A percentile compares a stretch with the other conserved stretches of the same genome.
Evolutionary conservation across 2,329 filamentous ascomycete species (phyloP).

Genomic region (Alternaria sp.): DNA sequence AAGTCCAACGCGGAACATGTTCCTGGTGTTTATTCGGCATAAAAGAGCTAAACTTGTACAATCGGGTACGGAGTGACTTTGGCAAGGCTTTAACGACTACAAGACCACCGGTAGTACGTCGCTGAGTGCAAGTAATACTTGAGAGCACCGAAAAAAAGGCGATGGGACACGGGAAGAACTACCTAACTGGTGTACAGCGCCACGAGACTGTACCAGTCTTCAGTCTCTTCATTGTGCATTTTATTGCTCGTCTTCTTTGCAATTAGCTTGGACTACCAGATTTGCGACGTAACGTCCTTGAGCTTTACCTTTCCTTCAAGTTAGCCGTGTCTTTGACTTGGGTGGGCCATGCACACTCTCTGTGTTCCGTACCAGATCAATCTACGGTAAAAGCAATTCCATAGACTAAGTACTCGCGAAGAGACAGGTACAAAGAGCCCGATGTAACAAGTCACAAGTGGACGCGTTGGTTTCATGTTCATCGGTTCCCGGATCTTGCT

Average conservation of each 20-base stretch:
- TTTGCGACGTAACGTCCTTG: too few relatives aligned
- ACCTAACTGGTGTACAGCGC: not conserved
- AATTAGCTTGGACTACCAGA: too few relatives aligned
- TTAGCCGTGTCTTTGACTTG: not conserved
- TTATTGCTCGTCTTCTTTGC: not conserved
- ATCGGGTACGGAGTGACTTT: constrained; percentile 3
- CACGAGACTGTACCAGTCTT: not conserved
- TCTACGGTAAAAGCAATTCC: not conserved
- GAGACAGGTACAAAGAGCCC: not conserved
- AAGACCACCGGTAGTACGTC: not conserved
- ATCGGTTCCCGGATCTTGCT: not conserved
- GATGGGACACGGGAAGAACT: not conserved
- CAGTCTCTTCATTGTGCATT: not conserved
- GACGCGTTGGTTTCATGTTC: too few relatives aligned
- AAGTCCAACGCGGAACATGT: constrained; percentile 20
- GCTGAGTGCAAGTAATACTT: not conserved
- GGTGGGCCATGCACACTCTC: not conserved
- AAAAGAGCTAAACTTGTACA: constrained; percentile 15
- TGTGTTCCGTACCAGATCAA: not conserved
- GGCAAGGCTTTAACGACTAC: not conserved
- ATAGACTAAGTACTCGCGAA: not conserved
- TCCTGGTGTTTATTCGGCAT: constrained; percentile 19
- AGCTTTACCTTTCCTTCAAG: not conserved
- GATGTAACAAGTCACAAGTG: not conserved
- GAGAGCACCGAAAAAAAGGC: not conserved